These are phyloP conservation scores for Neonectria neomacrospora DNA, from an alignment of 2,329 filamentous ascomycete species.

Conservation along the genomic window DNA sequence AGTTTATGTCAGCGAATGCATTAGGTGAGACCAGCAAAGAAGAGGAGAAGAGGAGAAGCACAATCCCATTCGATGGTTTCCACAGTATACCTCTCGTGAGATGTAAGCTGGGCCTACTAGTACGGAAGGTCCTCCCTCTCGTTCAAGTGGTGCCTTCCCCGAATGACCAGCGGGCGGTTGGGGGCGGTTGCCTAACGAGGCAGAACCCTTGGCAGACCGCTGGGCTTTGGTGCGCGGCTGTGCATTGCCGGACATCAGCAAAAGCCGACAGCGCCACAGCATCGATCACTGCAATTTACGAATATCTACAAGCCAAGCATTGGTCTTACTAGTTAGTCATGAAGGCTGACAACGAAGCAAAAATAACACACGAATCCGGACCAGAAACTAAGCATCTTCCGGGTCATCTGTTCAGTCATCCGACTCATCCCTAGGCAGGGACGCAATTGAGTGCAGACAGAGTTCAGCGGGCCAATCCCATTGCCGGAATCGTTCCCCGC, in stretches of 20 bases:
- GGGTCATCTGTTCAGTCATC: not conserved
- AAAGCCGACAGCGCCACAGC: conserved; percentile 1
- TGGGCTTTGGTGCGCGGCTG: conserved; percentile 10
- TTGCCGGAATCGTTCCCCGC: conserved; percentile 9
- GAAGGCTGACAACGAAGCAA: not conserved
- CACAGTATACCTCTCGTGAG: not conserved
- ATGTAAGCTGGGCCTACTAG: not conserved
- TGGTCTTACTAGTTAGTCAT: not conserved
- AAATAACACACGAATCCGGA: not conserved
- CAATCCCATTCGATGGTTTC: not conserved
- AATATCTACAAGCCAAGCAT: not conserved
- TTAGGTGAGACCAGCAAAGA: not conserved
- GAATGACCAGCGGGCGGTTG: not conserved
- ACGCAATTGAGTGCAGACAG: not conserved
- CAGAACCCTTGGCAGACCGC: conserved; percentile 16
- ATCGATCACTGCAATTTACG: not conserved
- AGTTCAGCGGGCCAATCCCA: conserved; percentile 11
- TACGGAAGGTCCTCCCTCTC: not conserved
- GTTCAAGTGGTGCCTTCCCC: too few relatives aligned
- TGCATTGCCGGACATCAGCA: conserved; percentile 2
- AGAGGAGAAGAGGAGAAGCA: not conserved
- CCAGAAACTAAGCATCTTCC: not conserved
- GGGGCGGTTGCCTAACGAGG: conserved; percentile 11
- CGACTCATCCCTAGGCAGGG: not conserved
- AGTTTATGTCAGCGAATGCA: not conserved